Evolutionary conservation across 495 filamentous ascomycete species (phyloP), one percentile per base, ranked within the genome.

Genomic region (Penicillium longicatenatum): DNA sequence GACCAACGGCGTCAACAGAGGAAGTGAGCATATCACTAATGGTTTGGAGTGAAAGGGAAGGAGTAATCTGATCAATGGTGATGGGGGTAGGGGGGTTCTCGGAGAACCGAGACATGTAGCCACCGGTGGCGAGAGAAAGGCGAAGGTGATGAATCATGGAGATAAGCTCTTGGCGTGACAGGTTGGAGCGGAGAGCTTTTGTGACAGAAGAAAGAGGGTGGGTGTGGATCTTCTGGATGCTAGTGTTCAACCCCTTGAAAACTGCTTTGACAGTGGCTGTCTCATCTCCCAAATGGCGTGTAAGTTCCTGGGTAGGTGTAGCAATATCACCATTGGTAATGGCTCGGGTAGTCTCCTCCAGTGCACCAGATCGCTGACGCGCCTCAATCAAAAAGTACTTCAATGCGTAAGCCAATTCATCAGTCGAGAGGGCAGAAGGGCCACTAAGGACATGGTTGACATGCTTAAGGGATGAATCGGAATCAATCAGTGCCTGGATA

Each of bases 1-100:
- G 79, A 10, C 92, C 91, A n/a, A 96, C 82, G 10, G 90, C 86
- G 73, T 97, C 92, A 10, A 96, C 79, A 41, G 89, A 86, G 60
- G 86, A 85, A 64, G 83, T 88, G 33, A 96, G 79, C 8, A 95
- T 73, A 52, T 86, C 82, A 30, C 83, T 81, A 66, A 82, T 83
- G 11, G 75, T 82, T 37, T 83, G 77, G 20, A 61, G 83, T 70
- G 50, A 80, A 66, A 67, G 85, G 63, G 52, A 68, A 60, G 50
- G 82, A 1, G 77, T 75, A 5, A 82, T 79, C 24, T 78, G 69
- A 50, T 84, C 82, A 12, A 82, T 74, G 26, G 81, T 79, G 49
- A 76, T 68, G 3, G 77, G 74, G 16, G 73, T 73, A 31, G 77
- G 76, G 6, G 77, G 73, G 53, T 70, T 70, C 61, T 77, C 74